Evolutionary conservation across 139 green algal genomes (phyloP), one percentile per base, ranked within the genome.

Genomic region (Nannochloris sp.): DNA sequence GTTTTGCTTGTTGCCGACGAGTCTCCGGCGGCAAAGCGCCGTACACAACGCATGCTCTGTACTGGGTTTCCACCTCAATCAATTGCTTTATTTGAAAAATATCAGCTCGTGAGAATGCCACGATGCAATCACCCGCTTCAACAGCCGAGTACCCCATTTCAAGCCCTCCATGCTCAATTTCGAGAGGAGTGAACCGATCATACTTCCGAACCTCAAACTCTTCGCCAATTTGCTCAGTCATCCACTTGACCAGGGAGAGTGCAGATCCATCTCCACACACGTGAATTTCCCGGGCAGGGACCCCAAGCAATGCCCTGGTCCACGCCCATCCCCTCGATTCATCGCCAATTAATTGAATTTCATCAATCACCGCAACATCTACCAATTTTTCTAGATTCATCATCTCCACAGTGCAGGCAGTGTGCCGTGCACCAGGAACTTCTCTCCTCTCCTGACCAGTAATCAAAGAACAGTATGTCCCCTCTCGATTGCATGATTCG

Each of bases 381-480:
- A 87, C 67, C n/a, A 70, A 63, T 20, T 57, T 56, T 30, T 55
- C 31, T 55, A 70, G 59, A 58, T 67, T 71, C 1, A 81, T 82
- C 93, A 98, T 98, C 71, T 98, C 93, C 0, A 98, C 79, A 2
- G 93, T 98, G 79, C 88, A 97, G 4, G 91, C 68, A 2, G 72
- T 81, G 74, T 98, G 93, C n/a, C 56, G 14, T 3, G 89, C 81
- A 25, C 79, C 81, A 5, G 87, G 84, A 60, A 95, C 74, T 16
- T 75, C 59, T 33, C 76, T 70, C 30, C 79, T 67, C 74, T 98
- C 93, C 79, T 98, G 93, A 2, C 91, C 93, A 12, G 80, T 87
- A 44, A 86, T 44, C 11, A 87, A 59, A 65, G 70, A 73, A 68
- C 81, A 86, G 59, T 57, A 67, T 6, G 76, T 69, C 10, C 82